Percentiles rank a stretch among this genome's conserved stretches.
phyloP scores from a whole-genome alignment of 1,139 yeast genomes.

The Yamadazyma trypodendri region DNA sequence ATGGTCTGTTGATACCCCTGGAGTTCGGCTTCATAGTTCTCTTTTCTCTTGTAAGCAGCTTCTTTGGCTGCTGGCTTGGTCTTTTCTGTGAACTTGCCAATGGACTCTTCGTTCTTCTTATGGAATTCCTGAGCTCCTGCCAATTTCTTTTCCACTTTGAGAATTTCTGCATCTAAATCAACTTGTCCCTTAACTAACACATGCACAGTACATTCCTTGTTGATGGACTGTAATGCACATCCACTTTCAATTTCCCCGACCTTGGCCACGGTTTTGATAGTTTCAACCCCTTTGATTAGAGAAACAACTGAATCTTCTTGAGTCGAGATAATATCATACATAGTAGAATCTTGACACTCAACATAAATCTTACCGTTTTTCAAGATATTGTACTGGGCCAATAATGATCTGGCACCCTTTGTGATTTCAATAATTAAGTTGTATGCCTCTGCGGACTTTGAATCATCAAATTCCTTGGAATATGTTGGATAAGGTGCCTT shows the following conservation, averaged over 20 bases:
- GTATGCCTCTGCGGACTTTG: slow-evolving; percentile 67
- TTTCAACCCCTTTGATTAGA: slow-evolving; percentile 85
- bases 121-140: slow-evolving; percentile 54
- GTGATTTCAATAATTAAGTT: slow-evolving; percentile 83
- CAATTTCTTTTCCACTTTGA: slow-evolving; percentile 77
- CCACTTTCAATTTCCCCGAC: slow-evolving; percentile 73
- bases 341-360: slow-evolving; percentile 56
- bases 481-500: slow-evolving; percentile 78
- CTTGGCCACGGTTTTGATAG: slow-evolving; percentile 58
- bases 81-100: slow-evolving; percentile 79
- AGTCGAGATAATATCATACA: slow-evolving; percentile 52
- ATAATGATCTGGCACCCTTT: slow-evolving; percentile 87
- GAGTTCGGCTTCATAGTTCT: slow-evolving; percentile 77
- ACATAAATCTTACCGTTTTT: slow-evolving; percentile 86
- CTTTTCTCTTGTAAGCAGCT: slow-evolving; percentile 66
- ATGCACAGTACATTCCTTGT: slow-evolving; percentile 81
- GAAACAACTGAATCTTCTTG: slow-evolving; percentile 87
- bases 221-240: slow-evolving; percentile 80
- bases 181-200: slow-evolving; percentile 92
- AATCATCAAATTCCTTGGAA: slow-evolving; percentile 58
- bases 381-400: slow-evolving; percentile 84
- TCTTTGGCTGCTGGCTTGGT: slow-evolving; percentile 83
- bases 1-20: slow-evolving; percentile 82
- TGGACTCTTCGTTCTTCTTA: slow-evolving; percentile 39
- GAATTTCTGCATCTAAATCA: slow-evolving; percentile 86